A percentile compares a stretch with the other conserved stretches of the same genome.
phyloP scores from a whole-genome alignment of 768 basidiomycete genomes.

The Pholiota conissans region DNA sequence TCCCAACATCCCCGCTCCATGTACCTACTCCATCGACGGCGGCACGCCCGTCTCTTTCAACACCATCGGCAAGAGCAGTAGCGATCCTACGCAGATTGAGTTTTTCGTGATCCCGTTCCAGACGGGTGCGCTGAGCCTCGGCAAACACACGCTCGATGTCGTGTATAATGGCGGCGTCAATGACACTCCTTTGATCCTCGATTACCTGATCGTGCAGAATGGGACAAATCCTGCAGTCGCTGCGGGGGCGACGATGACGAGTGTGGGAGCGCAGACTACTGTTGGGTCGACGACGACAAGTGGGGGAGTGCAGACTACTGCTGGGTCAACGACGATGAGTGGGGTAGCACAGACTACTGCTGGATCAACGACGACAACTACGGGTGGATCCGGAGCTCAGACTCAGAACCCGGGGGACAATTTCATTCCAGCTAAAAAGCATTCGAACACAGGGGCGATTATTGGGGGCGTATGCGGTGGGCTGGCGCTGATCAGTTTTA shows the following conservation, averaged over 20 bases:
- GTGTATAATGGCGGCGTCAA: background rate
- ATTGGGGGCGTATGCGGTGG: background rate
- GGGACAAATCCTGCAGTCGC: too few species aligned
- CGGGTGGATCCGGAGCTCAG: background rate
- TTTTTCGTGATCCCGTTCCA: background rate
- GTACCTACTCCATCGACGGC: background rate
- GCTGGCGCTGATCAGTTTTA: background rate
- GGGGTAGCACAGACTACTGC: too few species aligned
- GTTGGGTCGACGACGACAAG: too few species aligned
- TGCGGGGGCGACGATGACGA: too few species aligned
- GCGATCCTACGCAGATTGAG: background rate
- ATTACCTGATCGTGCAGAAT: background rate
- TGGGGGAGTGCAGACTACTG: too few species aligned
- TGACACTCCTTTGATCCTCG: background rate
- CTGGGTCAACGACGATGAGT: too few species aligned
- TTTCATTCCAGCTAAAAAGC: background rate
- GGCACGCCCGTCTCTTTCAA: background rate
- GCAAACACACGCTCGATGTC: background rate
- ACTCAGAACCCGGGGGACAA: background rate
- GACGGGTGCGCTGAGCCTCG: background rate
- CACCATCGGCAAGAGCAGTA: background rate
- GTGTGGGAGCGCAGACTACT: too few species aligned
- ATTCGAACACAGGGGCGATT: background rate
- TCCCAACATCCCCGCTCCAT: background rate
- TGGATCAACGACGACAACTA: too few species aligned